These are phyloP conservation scores for Orobanche coerulescens DNA, from an alignment of 257 asterid genomes.

Conservation along the genomic window DNA sequence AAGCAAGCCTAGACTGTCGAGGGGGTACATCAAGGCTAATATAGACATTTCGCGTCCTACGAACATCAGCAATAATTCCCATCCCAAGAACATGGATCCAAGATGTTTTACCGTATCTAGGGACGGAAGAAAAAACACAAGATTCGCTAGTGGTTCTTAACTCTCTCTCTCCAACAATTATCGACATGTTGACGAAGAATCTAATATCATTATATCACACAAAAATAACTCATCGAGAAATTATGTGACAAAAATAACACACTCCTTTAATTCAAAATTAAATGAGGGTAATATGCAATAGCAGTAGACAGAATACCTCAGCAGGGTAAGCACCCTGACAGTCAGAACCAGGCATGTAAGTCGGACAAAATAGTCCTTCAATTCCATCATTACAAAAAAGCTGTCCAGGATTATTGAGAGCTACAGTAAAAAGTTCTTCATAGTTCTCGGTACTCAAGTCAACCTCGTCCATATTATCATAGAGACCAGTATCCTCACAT, in stretches of 20 bases:
- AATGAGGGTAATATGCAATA: background rate
- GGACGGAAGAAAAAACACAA: background rate
- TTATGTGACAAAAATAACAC: too few relatives aligned
- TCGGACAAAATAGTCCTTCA: constrained; percentile 54
- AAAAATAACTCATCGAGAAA: too few relatives aligned
- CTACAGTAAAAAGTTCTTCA: constrained; percentile 61
- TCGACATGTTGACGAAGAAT: too few relatives aligned
- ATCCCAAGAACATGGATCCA: background rate
- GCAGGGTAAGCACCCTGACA: constrained; percentile 36
- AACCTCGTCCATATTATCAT: constrained; percentile 60
- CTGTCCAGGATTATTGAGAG: constrained; percentile 41
- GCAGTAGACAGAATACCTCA: constrained; percentile 41
- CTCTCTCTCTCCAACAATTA: too few relatives aligned
- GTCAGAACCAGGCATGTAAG: constrained; percentile 41
- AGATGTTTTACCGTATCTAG: background rate
- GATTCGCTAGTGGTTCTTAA: background rate
- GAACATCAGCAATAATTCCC: background rate
- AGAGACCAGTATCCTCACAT: constrained; percentile 37
- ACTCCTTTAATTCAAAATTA: too few relatives aligned
- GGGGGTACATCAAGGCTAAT: background rate
- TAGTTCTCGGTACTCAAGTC: constrained; percentile 57
- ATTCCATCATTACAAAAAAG: constrained; percentile 49
- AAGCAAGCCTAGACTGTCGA: background rate
- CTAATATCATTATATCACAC: too few relatives aligned
- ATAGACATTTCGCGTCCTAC: background rate